phyloP scores from a whole-genome alignment of 179 eudicot species.

The Sideroxylon spinosum region DNA sequence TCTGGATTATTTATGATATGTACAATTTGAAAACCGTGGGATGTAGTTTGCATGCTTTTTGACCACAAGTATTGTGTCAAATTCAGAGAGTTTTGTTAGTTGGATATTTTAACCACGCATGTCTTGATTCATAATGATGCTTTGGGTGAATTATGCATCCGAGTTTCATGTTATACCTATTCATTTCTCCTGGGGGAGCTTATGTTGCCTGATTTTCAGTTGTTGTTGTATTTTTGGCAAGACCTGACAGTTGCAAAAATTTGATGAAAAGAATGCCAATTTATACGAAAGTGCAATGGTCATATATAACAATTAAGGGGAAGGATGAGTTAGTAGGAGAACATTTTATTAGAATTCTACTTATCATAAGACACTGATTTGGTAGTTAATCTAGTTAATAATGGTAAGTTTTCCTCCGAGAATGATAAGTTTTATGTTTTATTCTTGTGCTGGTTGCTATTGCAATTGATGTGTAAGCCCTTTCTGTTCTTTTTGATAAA shows the following conservation, averaged over 20 bases:
- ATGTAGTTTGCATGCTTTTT: background rate
- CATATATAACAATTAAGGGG: background rate
- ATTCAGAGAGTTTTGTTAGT: background rate
- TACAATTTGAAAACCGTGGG: background rate
- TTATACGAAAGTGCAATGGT: background rate
- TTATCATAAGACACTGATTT: background rate
- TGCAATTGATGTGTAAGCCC: no score
- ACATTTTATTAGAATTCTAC: background rate
- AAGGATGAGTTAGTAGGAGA: background rate
- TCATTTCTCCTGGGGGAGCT: background rate
- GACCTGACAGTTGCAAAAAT: background rate
- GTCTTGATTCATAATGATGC: background rate
- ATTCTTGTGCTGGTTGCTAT: no score
- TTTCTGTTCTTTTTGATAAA: no score
- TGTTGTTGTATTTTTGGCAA: background rate
- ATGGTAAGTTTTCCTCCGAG: no score
- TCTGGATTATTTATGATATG: background rate
- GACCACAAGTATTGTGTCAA: background rate
- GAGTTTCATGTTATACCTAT: background rate
- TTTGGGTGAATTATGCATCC: background rate
- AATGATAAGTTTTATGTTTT: no score
- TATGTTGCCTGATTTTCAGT: background rate
- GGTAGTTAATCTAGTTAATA: background rate
- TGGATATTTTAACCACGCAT: background rate
- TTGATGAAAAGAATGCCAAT: background rate